phyloP scores from a whole-genome alignment of 352 stramenopile genomes.

The Lagenidium giganteum region DNA sequence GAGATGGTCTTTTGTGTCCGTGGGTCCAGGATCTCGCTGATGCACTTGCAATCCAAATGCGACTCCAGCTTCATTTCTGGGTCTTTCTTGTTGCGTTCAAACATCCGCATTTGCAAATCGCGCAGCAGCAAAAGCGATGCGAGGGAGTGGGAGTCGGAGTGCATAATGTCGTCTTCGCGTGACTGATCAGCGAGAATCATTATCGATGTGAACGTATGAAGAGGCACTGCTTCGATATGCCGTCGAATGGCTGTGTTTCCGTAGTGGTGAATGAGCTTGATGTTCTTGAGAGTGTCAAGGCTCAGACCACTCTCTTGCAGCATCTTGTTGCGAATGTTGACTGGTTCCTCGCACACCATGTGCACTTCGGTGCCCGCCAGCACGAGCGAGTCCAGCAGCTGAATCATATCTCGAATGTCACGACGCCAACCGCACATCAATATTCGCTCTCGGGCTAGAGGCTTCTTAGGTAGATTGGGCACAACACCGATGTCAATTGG shows the following conservation, averaged over 20 bases:
- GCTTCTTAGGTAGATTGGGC: slow-evolving; percentile 17
- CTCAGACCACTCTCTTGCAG: slow-evolving; percentile 54
- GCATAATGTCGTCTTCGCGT: slow-evolving; percentile 64
- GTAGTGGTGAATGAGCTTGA: slow-evolving; percentile 51
- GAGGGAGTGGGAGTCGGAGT: slow-evolving; percentile 75
- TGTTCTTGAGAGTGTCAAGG: slow-evolving; percentile 28
- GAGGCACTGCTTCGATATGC: slow-evolving; percentile 46
- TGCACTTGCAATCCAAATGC: slow-evolving; percentile 48
- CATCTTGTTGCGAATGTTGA: slow-evolving; percentile 42
- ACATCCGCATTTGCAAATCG: slow-evolving; percentile 38
- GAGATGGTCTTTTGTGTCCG: slow-evolving; percentile 73
- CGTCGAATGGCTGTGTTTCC: slow-evolving; percentile 73
- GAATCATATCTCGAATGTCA: slow-evolving; percentile 84
- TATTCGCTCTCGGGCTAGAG: slow-evolving; percentile 40
- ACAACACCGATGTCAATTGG: slow-evolving; percentile 30
- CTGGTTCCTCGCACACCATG: slow-evolving; percentile 67
- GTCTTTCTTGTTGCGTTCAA: neutral
- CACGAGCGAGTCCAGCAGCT: slow-evolving; percentile 66
- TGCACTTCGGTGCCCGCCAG: slow-evolving; percentile 49
- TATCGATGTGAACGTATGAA: slow-evolving; percentile 70
- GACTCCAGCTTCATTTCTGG: no score
- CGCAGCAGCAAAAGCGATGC: slow-evolving; percentile 75
- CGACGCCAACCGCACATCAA: slow-evolving; percentile 83
- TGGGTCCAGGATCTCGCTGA: slow-evolving; percentile 80
- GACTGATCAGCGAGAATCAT: slow-evolving; percentile 74